Conservation (phyloP, 352 stramenopile genomes). For the Globisporangium middletonii region DNA sequence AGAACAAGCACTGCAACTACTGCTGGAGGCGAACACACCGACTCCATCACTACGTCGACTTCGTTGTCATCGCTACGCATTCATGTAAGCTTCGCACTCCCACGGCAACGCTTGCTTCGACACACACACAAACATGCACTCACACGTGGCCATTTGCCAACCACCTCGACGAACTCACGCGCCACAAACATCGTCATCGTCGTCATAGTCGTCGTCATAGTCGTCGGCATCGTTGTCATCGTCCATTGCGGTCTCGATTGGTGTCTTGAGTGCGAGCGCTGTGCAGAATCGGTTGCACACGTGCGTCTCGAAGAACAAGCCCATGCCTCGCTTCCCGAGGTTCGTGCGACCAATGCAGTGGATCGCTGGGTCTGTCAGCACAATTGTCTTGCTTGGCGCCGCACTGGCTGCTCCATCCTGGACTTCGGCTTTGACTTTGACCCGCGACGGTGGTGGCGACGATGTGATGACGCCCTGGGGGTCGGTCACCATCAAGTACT, state of each 20-base stretch:
- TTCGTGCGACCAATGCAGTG: conserved; percentile 13
- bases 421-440: background rate
- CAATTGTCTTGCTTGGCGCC: background rate
- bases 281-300: conserved; percentile 9
- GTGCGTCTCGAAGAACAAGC: conserved; percentile 10
- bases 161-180: no score
- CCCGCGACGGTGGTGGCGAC: background rate
- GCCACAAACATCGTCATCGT: no score
- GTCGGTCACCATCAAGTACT: conserved; percentile 41
- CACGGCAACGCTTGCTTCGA: no score
- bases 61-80: no score
- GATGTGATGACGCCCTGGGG: conserved; percentile 26
- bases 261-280: background rate
- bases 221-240: background rate
- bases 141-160: no score
- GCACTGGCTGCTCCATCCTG: background rate
- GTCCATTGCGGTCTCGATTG: background rate
- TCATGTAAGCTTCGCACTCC: no score
- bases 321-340: conserved; percentile 9
- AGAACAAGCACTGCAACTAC: no score
- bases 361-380: conserved; percentile 15
- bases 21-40: no score
- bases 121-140: no score
- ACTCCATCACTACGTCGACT: no score
- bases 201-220: no score